Conservation (phyloP, 805 yeast species). For the Blastobotrys attinorum region DNA sequence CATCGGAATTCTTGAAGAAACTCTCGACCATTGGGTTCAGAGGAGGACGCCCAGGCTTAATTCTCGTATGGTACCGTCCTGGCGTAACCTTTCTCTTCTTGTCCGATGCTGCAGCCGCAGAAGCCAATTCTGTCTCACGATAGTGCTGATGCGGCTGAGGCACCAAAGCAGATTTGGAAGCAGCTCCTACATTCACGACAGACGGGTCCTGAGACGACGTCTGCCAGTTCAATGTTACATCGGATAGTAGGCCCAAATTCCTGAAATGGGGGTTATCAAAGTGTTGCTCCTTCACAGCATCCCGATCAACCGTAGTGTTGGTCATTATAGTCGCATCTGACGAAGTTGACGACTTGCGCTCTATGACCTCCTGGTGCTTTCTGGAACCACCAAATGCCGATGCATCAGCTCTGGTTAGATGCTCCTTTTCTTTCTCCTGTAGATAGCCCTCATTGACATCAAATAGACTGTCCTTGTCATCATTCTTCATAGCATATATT, state of each 20-base stretch:
- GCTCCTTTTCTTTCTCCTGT: not conserved
- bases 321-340: not conserved
- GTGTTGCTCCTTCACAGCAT: not conserved
- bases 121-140: no score
- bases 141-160: not conserved
- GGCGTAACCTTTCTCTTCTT: not conserved
- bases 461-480: not conserved
- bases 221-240: not conserved
- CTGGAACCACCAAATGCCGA: not conserved
- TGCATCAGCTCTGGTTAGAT: no score
- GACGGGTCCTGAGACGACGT: not conserved
- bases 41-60: conserved; percentile 29
- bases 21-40: conserved; percentile 33
- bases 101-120: not conserved
- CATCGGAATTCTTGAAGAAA: conserved; percentile 32
- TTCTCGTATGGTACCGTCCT: not conserved
- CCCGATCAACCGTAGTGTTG: not conserved
- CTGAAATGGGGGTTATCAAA: not conserved
- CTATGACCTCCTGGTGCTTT: not conserved
- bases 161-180: not conserved
- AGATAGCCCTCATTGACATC: not conserved
- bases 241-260: not conserved
- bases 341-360: not conserved
- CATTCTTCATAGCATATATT: conserved; percentile 9
- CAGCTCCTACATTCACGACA: no score